A percentile compares a stretch with the other conserved stretches of the same genome.
Evolutionary conservation across 306 rosid genomes (phyloP).

Genomic region (Potentilla sterilis): DNA sequence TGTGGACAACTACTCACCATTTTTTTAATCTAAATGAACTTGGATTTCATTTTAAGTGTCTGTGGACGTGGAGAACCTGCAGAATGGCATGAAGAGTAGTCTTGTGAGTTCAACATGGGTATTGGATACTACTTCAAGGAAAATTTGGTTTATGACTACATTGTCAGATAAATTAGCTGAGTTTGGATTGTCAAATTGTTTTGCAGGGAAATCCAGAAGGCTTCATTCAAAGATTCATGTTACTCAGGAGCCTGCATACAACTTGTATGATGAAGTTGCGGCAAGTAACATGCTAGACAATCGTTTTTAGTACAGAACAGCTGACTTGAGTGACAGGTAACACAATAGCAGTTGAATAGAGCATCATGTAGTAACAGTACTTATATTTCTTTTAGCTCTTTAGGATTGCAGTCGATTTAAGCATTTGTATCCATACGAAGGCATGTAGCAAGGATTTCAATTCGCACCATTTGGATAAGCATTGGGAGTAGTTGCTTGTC

Average conservation of each 20-base stretch:
- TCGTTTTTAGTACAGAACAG: not conserved
- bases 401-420: not conserved
- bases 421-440: not conserved
- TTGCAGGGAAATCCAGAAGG: not conserved
- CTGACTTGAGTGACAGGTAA: not conserved
- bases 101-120: not conserved
- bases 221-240: not conserved
- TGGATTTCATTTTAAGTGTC: not conserved
- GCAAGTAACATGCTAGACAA: not conserved
- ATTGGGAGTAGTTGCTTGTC: not conserved
- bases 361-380: not conserved
- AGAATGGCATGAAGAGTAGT: constrained; percentile 4
- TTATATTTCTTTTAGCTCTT: not conserved
- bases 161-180: not conserved
- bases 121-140: not conserved
- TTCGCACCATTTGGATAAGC: not conserved
- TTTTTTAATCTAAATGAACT: not conserved
- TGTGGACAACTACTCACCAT: not conserved
- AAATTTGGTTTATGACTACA: not conserved
- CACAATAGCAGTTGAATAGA: not conserved
- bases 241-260: not conserved
- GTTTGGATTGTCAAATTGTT: not conserved
- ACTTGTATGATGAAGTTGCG: not conserved
- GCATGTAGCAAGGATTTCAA: not conserved
- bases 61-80: not conserved